Evolutionary conservation across 305 asterid species (phyloP), one percentile per base, ranked within the genome.

Genomic region (Fraxinus sp.): DNA sequence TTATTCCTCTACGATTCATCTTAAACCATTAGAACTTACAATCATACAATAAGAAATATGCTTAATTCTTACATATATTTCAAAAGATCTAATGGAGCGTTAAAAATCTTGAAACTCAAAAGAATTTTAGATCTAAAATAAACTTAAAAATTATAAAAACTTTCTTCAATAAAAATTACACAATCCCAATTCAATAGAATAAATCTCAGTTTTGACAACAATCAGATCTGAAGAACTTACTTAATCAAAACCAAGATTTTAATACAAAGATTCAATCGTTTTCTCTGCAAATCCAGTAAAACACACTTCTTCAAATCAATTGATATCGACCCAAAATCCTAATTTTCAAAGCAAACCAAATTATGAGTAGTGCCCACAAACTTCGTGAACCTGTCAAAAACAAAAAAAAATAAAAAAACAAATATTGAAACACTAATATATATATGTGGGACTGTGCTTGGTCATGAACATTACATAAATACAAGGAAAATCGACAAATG

Each of bases 181-280:
- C 26, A 70, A 32, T 10, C 2, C 78, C 4, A 83, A 86, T 76
- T 78, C 83, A 83, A 78, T 14, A 14, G 10, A 74, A 74, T 32
- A 88, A 86, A 77, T 66, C 77, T 64, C 64, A 78, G 46, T 44
- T 78, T 71, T 14, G 72, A 81, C 74, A 79, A 77, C 13, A 89
- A 84, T 86, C 92, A 86, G 94, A 92, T 92, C 96, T 91, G 91
- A 84, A 79, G 4, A 81, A 89, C 89, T 89, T 89, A 90, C 94
- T 83, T 80, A 85, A 88, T 71, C 46, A 86, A 82, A 71, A 49
- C 5, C 77, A 68, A 36, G 80, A 74, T 76, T 84, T 77, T 66
- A 59, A 74, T 86, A 73, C 59, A 84, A 87, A 80, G 74, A 74
- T 79, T 85, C 86, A 77, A 62, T 78, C 52, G 57, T 71, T 74